Evolutionary conservation across 1,139 yeast genomes (phyloP).

Genomic region (Diutina sp.): DNA sequence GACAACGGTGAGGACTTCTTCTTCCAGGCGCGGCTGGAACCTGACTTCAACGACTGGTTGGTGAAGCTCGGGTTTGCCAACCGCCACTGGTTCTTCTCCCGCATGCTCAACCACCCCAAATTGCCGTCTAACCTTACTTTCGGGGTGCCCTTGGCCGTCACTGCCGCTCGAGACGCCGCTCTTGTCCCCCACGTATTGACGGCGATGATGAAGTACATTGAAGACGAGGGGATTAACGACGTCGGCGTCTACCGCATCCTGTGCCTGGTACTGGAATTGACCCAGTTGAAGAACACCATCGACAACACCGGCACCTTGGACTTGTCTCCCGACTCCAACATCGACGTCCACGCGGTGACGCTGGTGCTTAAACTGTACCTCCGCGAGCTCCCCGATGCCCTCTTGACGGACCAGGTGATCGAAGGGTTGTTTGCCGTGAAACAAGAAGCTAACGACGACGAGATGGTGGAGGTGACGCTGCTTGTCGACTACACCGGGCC

Average conservation of each 20-base stretch:
- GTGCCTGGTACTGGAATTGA: constrained; percentile 74
- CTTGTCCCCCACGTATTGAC: constrained; percentile 55
- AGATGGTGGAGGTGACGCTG: constrained; percentile 5
- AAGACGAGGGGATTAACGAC: constrained; percentile 73
- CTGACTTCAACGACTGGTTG: constrained; percentile 71
- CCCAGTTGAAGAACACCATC: constrained; percentile 54
- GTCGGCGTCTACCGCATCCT: constrained; percentile 89
- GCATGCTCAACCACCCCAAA: constrained; percentile 19
- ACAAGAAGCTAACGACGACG: constrained; percentile 14
- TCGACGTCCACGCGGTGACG: constrained; percentile 80
- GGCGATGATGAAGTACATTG: constrained; percentile 59
- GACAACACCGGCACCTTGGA: constrained; percentile 52
- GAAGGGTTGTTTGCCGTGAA: constrained; percentile 35
- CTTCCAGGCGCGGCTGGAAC: constrained; percentile 56
- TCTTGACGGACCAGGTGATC: constrained; percentile 44
- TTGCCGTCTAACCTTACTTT: constrained; percentile 38
- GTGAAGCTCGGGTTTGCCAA: constrained; percentile 33
- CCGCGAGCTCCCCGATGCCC: constrained; percentile 82
- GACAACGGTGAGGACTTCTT: constrained; percentile 43
- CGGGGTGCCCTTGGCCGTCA: constrained; percentile 76
- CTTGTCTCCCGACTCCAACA: constrained; percentile 34
- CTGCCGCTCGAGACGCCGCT: constrained; percentile 60
- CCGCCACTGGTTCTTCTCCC: constrained; percentile 45
- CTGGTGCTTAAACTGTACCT: constrained; percentile 79
- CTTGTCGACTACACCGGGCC: neutral